phyloP scores from a whole-genome alignment of 148 eudicot species.

The Persicaria maculosa region DNA sequence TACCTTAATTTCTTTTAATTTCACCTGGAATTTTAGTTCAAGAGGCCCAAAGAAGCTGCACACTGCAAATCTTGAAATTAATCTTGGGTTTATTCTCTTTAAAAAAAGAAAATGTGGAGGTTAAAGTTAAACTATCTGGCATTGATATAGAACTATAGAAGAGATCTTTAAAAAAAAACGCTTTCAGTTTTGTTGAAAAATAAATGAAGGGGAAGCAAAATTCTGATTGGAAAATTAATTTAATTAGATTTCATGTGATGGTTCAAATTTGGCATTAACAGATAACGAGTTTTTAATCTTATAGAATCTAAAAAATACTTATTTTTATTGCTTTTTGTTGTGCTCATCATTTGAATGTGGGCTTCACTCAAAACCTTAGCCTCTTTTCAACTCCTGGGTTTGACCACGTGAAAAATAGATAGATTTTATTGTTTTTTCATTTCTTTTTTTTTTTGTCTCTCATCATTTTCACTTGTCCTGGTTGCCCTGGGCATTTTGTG shows the following conservation, averaged over 20 bases:
- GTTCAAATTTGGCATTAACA: background rate
- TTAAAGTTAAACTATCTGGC: background rate
- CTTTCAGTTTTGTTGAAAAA: too few species aligned
- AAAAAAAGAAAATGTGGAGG: background rate
- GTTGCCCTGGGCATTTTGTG: too few species aligned
- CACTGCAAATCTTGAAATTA: too few species aligned
- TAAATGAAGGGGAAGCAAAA: too few species aligned
- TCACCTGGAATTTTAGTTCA: background rate
- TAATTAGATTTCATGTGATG: background rate
- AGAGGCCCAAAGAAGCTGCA: too few species aligned
- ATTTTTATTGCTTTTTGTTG: background rate
- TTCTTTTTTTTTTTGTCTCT: background rate
- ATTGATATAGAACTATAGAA: background rate
- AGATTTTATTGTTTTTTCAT: background rate
- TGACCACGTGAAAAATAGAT: background rate
- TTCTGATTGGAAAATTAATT: too few species aligned
- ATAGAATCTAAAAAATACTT: background rate
- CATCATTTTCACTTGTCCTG: too few species aligned
- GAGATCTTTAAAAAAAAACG: background rate
- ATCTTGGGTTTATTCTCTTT: background rate
- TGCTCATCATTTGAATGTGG: background rate
- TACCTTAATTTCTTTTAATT: background rate
- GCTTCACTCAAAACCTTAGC: background rate
- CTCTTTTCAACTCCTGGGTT: background rate
- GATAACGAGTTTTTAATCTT: background rate